These are phyloP conservation scores for Solanum peruvianum DNA, from an alignment of 257 asterid genomes.

Conservation along the genomic window DNA sequence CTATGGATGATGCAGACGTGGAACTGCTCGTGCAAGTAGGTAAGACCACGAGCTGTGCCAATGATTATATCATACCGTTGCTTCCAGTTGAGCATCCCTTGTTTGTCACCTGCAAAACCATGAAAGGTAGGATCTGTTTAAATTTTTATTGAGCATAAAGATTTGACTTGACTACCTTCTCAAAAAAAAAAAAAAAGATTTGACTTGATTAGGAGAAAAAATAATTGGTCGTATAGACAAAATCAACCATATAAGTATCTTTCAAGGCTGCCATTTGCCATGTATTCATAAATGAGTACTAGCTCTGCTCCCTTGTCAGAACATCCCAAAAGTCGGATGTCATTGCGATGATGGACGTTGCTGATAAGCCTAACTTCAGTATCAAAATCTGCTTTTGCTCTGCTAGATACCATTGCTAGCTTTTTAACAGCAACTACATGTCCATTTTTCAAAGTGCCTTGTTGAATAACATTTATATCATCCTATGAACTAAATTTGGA, in stretches of 20 bases:
- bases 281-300: slow-evolving; percentile 58
- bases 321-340: slow-evolving; percentile 68
- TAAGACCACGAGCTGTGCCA: slow-evolving; percentile 68
- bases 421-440: slow-evolving; percentile 64
- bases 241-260: slow-evolving; percentile 46
- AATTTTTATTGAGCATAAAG: not conserved
- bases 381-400: slow-evolving; percentile 64
- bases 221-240: not conserved
- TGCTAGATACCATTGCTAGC: slow-evolving; percentile 30
- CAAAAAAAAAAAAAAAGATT: not conserved
- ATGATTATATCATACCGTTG: slow-evolving; percentile 58
- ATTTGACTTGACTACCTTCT: not conserved
- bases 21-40: slow-evolving; percentile 69
- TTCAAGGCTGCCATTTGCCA: slow-evolving; percentile 72
- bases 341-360: slow-evolving; percentile 85
- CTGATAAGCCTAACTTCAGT: slow-evolving; percentile 71
- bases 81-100: slow-evolving; percentile 60
- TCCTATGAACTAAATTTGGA: not conserved
- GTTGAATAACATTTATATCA: not conserved
- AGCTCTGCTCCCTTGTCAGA: slow-evolving; percentile 56
- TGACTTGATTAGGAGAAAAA: not conserved
- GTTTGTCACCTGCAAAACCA: slow-evolving; percentile 38
- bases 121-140: not conserved
- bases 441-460: slow-evolving; percentile 73
- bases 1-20: slow-evolving; percentile 67